A percentile compares a stretch with the other conserved stretches of the same genome.
phyloP scores from a whole-genome alignment of 768 basidiomycete genomes.

The Termitomyces titanicus region DNA sequence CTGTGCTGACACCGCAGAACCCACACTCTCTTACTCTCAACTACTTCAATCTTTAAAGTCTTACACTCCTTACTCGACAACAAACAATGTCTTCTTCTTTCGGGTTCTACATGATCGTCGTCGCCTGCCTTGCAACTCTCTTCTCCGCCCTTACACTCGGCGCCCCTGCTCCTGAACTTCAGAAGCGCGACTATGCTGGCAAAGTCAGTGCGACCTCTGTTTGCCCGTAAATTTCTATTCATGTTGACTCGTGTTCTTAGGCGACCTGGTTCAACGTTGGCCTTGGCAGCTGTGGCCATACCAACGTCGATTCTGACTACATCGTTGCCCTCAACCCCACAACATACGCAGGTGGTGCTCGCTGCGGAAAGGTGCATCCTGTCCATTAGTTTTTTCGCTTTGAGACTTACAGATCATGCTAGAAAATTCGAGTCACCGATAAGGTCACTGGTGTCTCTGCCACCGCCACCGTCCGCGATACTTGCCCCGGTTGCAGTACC shows the following conservation, averaged over 20 bases:
- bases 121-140: conserved; percentile 3
- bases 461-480: conserved; percentile 19
- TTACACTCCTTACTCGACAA: conserved; percentile 1
- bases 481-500: conserved; percentile 17
- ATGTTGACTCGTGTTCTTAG: background rate
- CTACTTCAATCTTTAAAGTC: background rate
- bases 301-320: conserved; percentile 19
- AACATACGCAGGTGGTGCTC: conserved; percentile 16
- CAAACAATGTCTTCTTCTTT: conserved; percentile 9
- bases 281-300: conserved; percentile 20
- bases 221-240: background rate
- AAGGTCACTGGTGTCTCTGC: conserved; percentile 11
- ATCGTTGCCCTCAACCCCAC: conserved; percentile 20
- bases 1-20: background rate
- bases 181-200: conserved; percentile 10
- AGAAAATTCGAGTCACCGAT: conserved; percentile 17
- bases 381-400: background rate
- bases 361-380: conserved; percentile 18
- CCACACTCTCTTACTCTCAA: background rate
- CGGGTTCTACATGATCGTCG: conserved; percentile 10
- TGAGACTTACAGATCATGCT: background rate
- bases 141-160: conserved; percentile 11
- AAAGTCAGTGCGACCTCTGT: conserved; percentile 7
- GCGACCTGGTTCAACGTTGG: conserved; percentile 22
- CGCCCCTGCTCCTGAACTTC: conserved; percentile 5